These are phyloP conservation scores for Rhododendron simsii DNA, from an alignment of 148 eudicot species.

Conservation along the genomic window DNA sequence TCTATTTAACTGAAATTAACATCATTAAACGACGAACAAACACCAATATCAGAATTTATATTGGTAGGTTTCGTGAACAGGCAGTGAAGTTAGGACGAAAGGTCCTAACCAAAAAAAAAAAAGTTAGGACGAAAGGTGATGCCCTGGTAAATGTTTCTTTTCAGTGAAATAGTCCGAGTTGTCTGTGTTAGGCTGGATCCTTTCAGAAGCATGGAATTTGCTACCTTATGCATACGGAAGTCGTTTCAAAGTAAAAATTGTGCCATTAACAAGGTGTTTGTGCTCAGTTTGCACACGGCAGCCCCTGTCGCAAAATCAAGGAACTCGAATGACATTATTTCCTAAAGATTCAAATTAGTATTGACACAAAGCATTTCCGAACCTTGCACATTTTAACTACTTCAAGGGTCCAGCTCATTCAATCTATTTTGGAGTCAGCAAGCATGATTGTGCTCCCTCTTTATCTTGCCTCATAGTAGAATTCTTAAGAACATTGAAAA, in stretches of 20 bases:
- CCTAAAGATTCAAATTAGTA: background rate
- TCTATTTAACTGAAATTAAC: background rate
- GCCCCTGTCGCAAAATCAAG: background rate
- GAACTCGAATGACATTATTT: background rate
- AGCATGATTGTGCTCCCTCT: background rate
- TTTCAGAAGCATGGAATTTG: background rate
- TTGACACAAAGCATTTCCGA: background rate
- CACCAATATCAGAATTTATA: background rate
- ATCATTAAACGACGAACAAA: background rate
- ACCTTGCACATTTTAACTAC: background rate
- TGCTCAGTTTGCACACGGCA: background rate
- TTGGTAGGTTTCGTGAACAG: background rate
- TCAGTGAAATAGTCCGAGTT: background rate
- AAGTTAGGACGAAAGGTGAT: background rate
- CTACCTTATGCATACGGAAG: background rate
- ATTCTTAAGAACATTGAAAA: background rate
- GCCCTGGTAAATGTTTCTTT: background rate
- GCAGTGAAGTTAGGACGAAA: background rate
- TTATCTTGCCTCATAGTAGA: background rate
- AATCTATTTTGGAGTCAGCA: background rate
- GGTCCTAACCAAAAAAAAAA: background rate
- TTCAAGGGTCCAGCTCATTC: background rate
- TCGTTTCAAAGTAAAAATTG: background rate
- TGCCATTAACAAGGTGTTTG: background rate
- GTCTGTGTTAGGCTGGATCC: background rate